These are phyloP conservation scores for Dionaea muscipula DNA, from an alignment of 179 eudicot genomes.

Conservation along the genomic window DNA sequence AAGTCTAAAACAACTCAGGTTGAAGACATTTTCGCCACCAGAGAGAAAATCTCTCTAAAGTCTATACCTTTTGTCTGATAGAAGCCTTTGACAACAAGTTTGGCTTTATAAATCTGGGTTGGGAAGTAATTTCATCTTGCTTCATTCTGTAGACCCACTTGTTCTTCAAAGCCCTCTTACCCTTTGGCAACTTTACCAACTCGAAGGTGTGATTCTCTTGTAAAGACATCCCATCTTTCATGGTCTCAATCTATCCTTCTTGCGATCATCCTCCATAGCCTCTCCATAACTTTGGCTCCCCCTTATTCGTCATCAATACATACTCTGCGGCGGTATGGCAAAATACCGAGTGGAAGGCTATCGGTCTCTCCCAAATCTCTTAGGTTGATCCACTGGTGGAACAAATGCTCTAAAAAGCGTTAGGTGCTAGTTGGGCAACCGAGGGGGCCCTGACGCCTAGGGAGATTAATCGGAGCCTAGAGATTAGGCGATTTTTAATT, in stretches of 20 bases:
- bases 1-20: not conserved
- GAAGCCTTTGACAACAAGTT: constrained; percentile 5
- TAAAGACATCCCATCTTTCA: constrained; percentile 15
- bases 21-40: not conserved
- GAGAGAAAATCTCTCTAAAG: constrained; percentile 3
- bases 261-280: constrained; percentile 9
- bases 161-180: constrained; percentile 10
- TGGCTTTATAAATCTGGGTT: constrained; percentile 7
- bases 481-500: too few relatives aligned
- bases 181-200: constrained; percentile 12
- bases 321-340: constrained; percentile 8
- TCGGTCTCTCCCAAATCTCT: not conserved
- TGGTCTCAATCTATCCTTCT: constrained; percentile 9
- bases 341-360: not conserved
- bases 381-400: not conserved
- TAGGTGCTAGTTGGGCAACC: too few relatives aligned
- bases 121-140: constrained; percentile 3
- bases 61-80: constrained; percentile 10
- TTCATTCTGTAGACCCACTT: constrained; percentile 11
- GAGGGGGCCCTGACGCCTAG: too few relatives aligned
- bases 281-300: constrained; percentile 12
- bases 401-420: too few relatives aligned
- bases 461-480: too few relatives aligned
- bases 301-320: constrained; percentile 7
- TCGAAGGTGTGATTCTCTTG: constrained; percentile 11